These are phyloP conservation scores for Vanrija pseudolonga DNA, from an alignment of 1,284 basidiomycete genomes.

Conservation along the genomic window DNA sequence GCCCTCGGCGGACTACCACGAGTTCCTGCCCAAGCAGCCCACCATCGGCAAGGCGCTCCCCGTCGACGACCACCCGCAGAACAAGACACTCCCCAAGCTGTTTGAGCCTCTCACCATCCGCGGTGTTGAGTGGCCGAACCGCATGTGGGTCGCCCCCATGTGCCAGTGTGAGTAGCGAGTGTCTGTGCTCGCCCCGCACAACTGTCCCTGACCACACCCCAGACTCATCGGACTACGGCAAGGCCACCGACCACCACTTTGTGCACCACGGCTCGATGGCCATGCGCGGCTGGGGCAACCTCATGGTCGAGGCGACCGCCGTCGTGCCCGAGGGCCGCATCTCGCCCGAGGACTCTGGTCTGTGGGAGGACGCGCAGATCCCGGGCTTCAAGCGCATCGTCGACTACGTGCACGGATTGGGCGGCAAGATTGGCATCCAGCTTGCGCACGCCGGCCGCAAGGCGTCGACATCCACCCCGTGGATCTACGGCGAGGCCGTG, in stretches of 20 bases:
- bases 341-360: slow-evolving; percentile 54
- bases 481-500: slow-evolving; percentile 49
- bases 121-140: slow-evolving; percentile 64
- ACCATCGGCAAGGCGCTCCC: slow-evolving; percentile 55
- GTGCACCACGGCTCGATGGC: slow-evolving; percentile 62
- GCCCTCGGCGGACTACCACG: slow-evolving; percentile 18
- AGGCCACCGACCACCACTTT: slow-evolving; percentile 71
- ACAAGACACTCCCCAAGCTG: slow-evolving; percentile 55
- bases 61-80: slow-evolving; percentile 4
- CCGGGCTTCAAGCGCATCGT: slow-evolving; percentile 64
- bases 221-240: slow-evolving; percentile 67
- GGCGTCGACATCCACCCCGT: slow-evolving; percentile 61
- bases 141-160: slow-evolving; percentile 57
- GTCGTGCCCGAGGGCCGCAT: slow-evolving; percentile 71
- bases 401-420: slow-evolving; percentile 68
- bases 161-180: slow-evolving; percentile 46
- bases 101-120: slow-evolving; percentile 66
- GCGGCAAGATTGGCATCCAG: slow-evolving; percentile 67
- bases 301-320: slow-evolving; percentile 65
- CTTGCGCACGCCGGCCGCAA: slow-evolving; percentile 74
- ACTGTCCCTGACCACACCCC: background rate
- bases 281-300: slow-evolving; percentile 55
- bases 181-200: too few relatives aligned
- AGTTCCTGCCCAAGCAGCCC: slow-evolving; percentile 56
- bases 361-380: slow-evolving; percentile 73